Evolutionary conservation across 2,329 filamentous ascomycete genomes (phyloP).

Genomic region (Sporothrix curviconia): DNA sequence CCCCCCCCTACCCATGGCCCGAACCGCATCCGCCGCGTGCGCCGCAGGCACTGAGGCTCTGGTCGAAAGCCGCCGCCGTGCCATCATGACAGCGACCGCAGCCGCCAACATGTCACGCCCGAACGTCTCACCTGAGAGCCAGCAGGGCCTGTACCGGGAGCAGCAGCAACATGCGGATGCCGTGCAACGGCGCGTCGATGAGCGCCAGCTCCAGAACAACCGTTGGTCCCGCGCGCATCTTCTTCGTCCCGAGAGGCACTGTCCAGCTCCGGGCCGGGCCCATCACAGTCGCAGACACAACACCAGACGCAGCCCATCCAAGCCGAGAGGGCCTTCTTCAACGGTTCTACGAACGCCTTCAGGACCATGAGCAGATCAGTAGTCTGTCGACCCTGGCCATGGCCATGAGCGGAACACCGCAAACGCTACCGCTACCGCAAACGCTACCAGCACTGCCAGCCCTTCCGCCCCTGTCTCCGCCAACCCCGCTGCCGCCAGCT

Average conservation of each 20-base stretch:
- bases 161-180: neutral
- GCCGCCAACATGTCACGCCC: neutral
- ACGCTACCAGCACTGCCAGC: neutral
- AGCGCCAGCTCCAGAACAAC: neutral
- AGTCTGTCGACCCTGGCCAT: neutral
- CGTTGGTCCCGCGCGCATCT: neutral
- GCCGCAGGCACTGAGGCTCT: conserved; percentile 12
- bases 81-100: conserved; percentile 12
- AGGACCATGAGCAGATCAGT: neutral
- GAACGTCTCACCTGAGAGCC: neutral
- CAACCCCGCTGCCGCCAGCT: neutral
- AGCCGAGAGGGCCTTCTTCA: neutral
- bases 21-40: conserved; percentile 16
- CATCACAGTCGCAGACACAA: neutral
- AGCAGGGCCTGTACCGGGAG: neutral
- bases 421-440: neutral
- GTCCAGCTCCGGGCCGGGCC: neutral
- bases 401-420: neutral
- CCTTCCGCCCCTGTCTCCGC: too few relatives aligned
- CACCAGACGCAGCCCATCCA: neutral
- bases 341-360: conserved; percentile 1
- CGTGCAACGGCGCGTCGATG: neutral
- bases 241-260: neutral
- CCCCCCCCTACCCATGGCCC: neutral
- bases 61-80: conserved; percentile 20